These are phyloP conservation scores for Penicillium italicum DNA, from an alignment of 2,329 filamentous ascomycete genomes.

Conservation along the genomic window DNA sequence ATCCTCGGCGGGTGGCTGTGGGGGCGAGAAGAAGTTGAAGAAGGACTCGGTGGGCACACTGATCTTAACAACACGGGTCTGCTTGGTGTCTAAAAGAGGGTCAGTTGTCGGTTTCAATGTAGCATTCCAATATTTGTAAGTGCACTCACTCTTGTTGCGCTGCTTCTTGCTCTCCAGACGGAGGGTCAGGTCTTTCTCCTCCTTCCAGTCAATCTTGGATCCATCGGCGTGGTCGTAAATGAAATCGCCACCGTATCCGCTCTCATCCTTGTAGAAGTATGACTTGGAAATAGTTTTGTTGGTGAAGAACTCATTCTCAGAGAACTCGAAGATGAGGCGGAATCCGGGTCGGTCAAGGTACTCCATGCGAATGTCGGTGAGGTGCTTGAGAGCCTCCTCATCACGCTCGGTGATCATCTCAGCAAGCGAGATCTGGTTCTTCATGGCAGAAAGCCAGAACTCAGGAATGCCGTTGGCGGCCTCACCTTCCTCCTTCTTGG, in stretches of 20 bases:
- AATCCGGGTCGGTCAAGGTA: conserved; percentile 98
- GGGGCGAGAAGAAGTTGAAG: conserved; percentile 98
- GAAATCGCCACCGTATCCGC: conserved; percentile 96
- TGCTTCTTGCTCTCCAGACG: conserved; percentile 99
- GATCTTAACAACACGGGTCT: conserved; percentile 98
- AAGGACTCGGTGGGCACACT: conserved; percentile 98
- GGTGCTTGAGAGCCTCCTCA: conserved; percentile 83
- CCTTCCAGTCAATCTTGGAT: conserved; percentile 96
- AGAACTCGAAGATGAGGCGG: conserved; percentile 96
- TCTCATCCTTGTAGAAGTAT: conserved; percentile 99
- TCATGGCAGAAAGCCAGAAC: conserved; percentile 99
- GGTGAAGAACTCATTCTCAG: conserved; percentile 91
- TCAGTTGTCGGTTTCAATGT: background rate
- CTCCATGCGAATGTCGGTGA: conserved; percentile 96
- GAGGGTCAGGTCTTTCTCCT: conserved; percentile 87
- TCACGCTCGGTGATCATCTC: conserved; percentile 99
- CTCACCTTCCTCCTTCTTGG: conserved; percentile 46
- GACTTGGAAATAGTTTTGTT: conserved; percentile 98
- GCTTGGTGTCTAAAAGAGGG: conserved; percentile 76
- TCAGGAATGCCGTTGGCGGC: conserved; percentile 81
- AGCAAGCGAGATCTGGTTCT: conserved; percentile 94
- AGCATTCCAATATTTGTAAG: background rate
- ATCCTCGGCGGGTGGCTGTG: conserved; percentile 74
- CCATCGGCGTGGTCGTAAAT: conserved; percentile 99
- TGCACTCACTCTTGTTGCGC: conserved; percentile 88